Conservation (phyloP, 306 rosid genomes). For the Casuarina glauca region DNA sequence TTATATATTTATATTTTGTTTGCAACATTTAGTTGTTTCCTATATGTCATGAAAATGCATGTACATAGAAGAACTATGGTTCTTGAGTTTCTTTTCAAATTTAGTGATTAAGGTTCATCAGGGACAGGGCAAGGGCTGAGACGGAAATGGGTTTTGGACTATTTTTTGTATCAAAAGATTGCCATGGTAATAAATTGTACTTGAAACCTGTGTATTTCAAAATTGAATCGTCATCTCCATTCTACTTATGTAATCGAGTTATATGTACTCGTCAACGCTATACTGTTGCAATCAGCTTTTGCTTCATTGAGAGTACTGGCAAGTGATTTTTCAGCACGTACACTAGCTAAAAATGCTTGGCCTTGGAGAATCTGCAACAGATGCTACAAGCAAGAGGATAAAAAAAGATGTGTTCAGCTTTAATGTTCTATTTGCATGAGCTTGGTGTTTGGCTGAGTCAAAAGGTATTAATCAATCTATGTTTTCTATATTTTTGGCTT, state of each 20-base stretch:
- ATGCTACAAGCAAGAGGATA: conserved; percentile 47
- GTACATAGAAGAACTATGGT: background rate
- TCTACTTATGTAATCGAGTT: background rate
- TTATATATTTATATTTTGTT: conserved; percentile 5
- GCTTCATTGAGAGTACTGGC: conserved; percentile 33
- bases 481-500: background rate
- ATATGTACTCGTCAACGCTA: background rate
- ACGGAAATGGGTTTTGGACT: background rate
- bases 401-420: conserved; percentile 33
- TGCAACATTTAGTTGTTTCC: background rate
- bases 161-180: conserved; percentile 1
- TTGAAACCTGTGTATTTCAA: background rate
- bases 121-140: background rate
- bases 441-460: conserved; percentile 77
- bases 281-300: background rate
- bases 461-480: conserved; percentile 49
- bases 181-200: background rate
- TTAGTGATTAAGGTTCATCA: background rate
- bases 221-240: background rate
- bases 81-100: background rate
- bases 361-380: conserved; percentile 36
- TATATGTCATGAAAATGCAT: background rate
- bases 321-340: conserved; percentile 52
- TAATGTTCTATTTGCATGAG: conserved; percentile 61
- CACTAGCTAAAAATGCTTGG: conserved; percentile 31